Evolutionary conservation across 768 basidiomycete genomes (phyloP).

Genomic region (Gymnopilus junonius): DNA sequence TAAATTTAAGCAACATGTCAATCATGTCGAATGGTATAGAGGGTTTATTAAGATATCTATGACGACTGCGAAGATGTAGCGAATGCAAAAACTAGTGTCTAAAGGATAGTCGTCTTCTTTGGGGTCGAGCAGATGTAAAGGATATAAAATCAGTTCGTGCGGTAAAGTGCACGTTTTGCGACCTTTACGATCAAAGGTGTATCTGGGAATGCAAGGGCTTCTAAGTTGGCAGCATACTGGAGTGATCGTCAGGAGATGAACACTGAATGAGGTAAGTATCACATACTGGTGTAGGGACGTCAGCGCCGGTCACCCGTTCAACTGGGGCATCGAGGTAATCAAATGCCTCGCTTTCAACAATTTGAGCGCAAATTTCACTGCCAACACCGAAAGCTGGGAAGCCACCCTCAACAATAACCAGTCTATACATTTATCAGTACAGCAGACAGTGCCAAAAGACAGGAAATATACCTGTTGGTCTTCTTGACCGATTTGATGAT

Average conservation of each 20-base stretch:
- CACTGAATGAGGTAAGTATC: background rate
- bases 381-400: constrained; percentile 99
- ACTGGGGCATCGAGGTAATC: constrained; percentile 99
- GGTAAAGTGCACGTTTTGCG: constrained; percentile 90
- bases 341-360: constrained; percentile 96
- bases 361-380: constrained; percentile 97
- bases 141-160: constrained; percentile 66
- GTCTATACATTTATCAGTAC: constrained; percentile 42
- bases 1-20: background rate
- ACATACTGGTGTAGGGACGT: constrained; percentile 88
- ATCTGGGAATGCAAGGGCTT: constrained; percentile 93
- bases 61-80: constrained; percentile 28
- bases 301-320: constrained; percentile 96
- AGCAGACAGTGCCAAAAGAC: constrained; percentile 1
- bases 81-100: constrained; percentile 26
- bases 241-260: constrained; percentile 2
- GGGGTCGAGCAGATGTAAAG: constrained; percentile 5
- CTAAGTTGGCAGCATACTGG: constrained; percentile 90
- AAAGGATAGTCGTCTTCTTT: constrained; percentile 21
- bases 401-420: constrained; percentile 96
- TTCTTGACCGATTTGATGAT: constrained; percentile 98
- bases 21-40: constrained; percentile 14
- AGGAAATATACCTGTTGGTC: constrained; percentile 79
- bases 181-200: constrained; percentile 91
- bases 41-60: constrained; percentile 37